phyloP scores from a whole-genome alignment of 2,329 filamentous ascomycete species.

The Camillea tinctor region DNA sequence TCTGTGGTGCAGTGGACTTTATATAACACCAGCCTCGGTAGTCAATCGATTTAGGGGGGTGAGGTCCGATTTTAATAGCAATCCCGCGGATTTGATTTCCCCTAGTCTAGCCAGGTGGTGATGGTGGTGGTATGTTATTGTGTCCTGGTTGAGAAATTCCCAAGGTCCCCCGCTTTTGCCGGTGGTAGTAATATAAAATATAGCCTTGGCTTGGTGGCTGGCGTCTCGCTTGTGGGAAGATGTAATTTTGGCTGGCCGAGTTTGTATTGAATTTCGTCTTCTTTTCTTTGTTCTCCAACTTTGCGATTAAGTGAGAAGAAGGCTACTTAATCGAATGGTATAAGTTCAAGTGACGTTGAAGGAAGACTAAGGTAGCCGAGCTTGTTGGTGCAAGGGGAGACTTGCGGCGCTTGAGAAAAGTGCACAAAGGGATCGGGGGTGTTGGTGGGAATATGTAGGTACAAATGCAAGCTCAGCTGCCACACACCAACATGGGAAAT shows the following conservation, averaged over 20 bases:
- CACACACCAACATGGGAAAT: conserved; percentile 20
- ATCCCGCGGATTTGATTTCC: background rate
- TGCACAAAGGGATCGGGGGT: conserved; percentile 20
- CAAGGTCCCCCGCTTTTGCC: conserved; percentile 2
- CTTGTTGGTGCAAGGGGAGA: conserved; percentile 17
- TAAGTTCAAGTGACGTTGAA: conserved; percentile 3
- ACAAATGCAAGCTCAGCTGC: conserved; percentile 23
- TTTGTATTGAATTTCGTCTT: conserved; percentile 4
- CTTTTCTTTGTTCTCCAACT: conserved; percentile 3
- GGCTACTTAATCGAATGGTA: background rate
- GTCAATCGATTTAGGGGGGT: background rate
- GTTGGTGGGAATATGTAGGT: conserved; percentile 29
- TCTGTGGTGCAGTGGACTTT: conserved; percentile 9
- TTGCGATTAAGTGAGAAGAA: background rate
- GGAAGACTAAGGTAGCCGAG: conserved; percentile 3
- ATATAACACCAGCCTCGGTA: conserved; percentile 9
- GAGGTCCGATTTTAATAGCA: background rate
- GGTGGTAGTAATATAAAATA: background rate
- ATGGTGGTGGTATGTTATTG: no score
- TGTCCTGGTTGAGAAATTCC: background rate
- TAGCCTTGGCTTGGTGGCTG: conserved; percentile 2
- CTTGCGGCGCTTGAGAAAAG: conserved; percentile 17
- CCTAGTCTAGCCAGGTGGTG: background rate
- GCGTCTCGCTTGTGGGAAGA: conserved; percentile 2
- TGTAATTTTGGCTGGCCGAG: conserved; percentile 1